Evolutionary conservation across 1,139 yeast genomes (phyloP).

Genomic region (Yamadazyma dushanensis): DNA sequence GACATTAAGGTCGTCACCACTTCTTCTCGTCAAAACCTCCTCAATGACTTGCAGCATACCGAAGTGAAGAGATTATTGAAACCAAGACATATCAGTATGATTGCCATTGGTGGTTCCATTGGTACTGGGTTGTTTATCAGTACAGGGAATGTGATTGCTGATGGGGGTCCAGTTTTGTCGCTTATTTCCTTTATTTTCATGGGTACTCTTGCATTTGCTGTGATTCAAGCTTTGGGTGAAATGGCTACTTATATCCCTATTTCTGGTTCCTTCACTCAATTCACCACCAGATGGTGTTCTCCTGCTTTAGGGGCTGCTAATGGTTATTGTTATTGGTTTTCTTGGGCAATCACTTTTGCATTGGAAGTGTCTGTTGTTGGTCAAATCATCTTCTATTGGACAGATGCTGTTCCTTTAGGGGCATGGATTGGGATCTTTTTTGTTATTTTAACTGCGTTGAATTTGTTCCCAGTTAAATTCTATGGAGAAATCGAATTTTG

Average conservation of each 20-base stretch:
- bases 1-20: slow-evolving; percentile 14
- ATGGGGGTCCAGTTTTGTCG: slow-evolving; percentile 74
- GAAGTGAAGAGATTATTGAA: slow-evolving; percentile 43
- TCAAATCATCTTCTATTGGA: slow-evolving; percentile 76
- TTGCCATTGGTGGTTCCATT: slow-evolving; percentile 64
- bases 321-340: slow-evolving; percentile 85
- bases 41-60: slow-evolving; percentile 11
- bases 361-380: slow-evolving; percentile 81
- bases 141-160: slow-evolving; percentile 52
- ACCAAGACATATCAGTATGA: slow-evolving; percentile 69
- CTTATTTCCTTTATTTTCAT: slow-evolving; percentile 65
- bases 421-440: slow-evolving; percentile 77
- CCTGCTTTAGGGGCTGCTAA: slow-evolving; percentile 77
- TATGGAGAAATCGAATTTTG: slow-evolving; percentile 49
- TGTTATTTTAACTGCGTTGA: slow-evolving; percentile 33
- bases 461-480: slow-evolving; percentile 44
- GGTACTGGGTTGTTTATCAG: slow-evolving; percentile 68
- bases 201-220: slow-evolving; percentile 63
- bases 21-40: slow-evolving; percentile 12
- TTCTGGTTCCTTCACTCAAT: slow-evolving; percentile 61
- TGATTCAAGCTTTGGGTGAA: slow-evolving; percentile 72
- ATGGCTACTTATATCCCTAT: slow-evolving; percentile 75
- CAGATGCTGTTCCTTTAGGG: slow-evolving; percentile 66
- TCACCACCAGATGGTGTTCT: slow-evolving; percentile 60
- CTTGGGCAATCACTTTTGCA: slow-evolving; percentile 84